Percentiles rank a stretch among this genome's conserved stretches.
Evolutionary conservation across 805 yeast genomes (phyloP).

Genomic region (Yarrowia porcina): DNA sequence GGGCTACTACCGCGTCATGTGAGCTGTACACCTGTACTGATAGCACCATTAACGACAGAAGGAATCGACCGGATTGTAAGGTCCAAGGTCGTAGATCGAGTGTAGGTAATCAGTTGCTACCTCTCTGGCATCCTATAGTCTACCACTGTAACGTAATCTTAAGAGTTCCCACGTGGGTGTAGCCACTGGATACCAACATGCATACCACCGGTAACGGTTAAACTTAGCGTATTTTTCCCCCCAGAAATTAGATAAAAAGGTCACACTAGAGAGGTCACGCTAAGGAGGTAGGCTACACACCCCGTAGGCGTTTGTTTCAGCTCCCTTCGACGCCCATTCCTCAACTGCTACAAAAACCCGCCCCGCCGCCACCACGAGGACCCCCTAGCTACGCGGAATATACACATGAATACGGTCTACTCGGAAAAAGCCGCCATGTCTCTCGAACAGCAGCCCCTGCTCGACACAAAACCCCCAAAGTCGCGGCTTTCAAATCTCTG

Average conservation of each 20-base stretch:
- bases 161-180: constrained; percentile 8
- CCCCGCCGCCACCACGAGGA: background rate
- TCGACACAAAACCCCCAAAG: constrained; percentile 1
- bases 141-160: background rate
- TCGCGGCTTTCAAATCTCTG: background rate
- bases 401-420: background rate
- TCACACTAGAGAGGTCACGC: constrained; percentile 8
- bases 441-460: constrained; percentile 21
- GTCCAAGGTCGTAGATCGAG: too few species aligned
- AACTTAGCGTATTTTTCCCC: background rate
- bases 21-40: too few species aligned
- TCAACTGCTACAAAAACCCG: background rate
- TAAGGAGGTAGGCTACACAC: background rate
- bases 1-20: background rate
- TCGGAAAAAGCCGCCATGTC: constrained; percentile 11
- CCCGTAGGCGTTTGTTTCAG: background rate
- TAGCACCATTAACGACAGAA: background rate
- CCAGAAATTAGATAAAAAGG: background rate
- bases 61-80: too few species aligned
- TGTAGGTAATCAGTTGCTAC: too few species aligned
- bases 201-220: constrained; percentile 12
- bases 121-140: background rate
- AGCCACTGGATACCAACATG: constrained; percentile 1
- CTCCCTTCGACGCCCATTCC: background rate
- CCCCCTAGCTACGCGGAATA: background rate